Conservation (phyloP, 2,329 filamentous ascomycete species). For the Blastomyces gilchristii region DNA sequence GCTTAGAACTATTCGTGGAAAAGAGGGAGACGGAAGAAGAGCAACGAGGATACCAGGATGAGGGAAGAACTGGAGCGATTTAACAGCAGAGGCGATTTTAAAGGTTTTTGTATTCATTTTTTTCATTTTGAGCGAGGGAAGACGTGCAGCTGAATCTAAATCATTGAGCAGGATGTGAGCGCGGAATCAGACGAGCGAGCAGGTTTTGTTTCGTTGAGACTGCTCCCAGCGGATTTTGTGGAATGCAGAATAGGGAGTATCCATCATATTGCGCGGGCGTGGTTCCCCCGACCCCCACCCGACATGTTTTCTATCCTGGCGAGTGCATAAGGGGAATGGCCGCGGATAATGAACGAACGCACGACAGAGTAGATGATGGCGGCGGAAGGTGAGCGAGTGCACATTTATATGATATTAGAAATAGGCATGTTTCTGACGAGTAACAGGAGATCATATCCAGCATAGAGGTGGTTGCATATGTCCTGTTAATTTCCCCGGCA, state of each 20-base stretch:
- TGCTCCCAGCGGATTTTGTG: not conserved
- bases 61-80: not conserved
- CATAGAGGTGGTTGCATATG: no score
- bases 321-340: not conserved
- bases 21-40: not conserved
- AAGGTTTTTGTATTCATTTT: no score
- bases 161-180: not conserved
- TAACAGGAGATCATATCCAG: no score
- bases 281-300: not conserved
- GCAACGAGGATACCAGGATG: not conserved
- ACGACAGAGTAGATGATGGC: not conserved
- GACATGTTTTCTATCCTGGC: not conserved
- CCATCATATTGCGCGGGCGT: not conserved
- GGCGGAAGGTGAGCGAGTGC: not conserved
- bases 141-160: not conserved
- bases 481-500: no score
- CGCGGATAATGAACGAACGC: no score
- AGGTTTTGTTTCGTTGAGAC: not conserved
- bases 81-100: not conserved
- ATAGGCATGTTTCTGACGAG: no score
- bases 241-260: not conserved
- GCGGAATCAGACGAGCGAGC: not conserved
- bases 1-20: not conserved
- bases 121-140: not conserved
- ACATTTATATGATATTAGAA: no score